Evolutionary conservation across 352 stramenopile genomes (phyloP).

Genomic region (Pseudoperonospora humuli): DNA sequence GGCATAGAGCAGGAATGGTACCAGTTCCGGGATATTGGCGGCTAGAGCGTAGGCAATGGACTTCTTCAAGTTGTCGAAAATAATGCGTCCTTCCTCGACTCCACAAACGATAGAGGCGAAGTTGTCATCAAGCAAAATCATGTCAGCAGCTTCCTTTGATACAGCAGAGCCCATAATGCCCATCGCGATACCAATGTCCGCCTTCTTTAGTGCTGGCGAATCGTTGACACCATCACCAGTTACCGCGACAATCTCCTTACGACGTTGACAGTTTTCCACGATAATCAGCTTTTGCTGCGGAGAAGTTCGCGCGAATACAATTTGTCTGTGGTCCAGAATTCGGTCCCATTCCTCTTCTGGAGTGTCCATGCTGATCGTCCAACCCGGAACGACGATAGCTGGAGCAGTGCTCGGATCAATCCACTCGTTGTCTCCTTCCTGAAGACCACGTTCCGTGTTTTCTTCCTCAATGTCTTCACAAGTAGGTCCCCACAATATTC

Average conservation of each 20-base stretch:
- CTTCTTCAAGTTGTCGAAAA: slow-evolving; percentile 96
- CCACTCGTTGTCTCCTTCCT: no score
- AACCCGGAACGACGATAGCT: slow-evolving; percentile 81
- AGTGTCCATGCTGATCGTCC: slow-evolving; percentile 73
- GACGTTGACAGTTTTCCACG: slow-evolving; percentile 86
- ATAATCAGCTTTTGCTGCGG: slow-evolving; percentile 95
- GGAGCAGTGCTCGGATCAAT: no score
- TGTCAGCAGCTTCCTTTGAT: slow-evolving; percentile 92
- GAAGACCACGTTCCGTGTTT: no score
- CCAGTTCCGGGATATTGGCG: slow-evolving; percentile 87
- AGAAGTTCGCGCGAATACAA: slow-evolving; percentile 94
- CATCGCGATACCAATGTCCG: slow-evolving; percentile 98
- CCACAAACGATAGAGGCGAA: slow-evolving; percentile 95
- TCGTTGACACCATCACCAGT: slow-evolving; percentile 98
- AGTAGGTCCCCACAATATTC: slow-evolving; percentile 88
- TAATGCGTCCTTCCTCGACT: slow-evolving; percentile 93
- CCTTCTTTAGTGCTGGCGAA: slow-evolving; percentile 93
- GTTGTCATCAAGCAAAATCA: slow-evolving; percentile 97
- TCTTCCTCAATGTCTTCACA: slow-evolving; percentile 76
- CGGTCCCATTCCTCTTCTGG: no score
- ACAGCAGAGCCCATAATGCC: slow-evolving; percentile 95
- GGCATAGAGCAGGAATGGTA: slow-evolving; percentile 82
- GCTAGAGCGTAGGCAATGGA: slow-evolving; percentile 89
- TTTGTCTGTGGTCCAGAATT: no score
- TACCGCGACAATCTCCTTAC: slow-evolving; percentile 88